These are phyloP conservation scores for Flaveria ramosissima DNA, from an alignment of 129 eudicot species.

Conservation along the genomic window DNA sequence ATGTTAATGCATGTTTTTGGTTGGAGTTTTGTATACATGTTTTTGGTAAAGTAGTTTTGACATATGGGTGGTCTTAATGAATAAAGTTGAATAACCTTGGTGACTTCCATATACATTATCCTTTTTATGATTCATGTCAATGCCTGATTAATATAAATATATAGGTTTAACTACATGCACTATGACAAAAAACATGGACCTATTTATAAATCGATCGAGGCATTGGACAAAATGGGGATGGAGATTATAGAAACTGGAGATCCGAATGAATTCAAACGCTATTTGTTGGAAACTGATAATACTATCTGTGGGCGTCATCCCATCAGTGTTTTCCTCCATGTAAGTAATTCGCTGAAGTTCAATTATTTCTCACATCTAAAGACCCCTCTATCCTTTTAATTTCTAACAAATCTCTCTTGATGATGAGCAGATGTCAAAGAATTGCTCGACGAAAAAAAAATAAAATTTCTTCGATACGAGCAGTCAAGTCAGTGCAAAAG, in stretches of 20 bases:
- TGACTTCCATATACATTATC: not conserved
- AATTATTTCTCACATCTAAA: too few relatives aligned
- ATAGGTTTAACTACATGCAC: constrained; percentile 78
- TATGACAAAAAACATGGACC: constrained; percentile 85
- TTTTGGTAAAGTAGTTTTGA: not conserved
- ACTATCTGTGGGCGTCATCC: constrained; percentile 99
- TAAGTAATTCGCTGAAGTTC: constrained; percentile 30
- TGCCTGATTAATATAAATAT: constrained; percentile 1
- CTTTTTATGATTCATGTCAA: not conserved
- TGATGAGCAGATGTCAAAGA: constrained; percentile 65
- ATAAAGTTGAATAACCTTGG: not conserved
- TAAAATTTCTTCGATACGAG: constrained; percentile 79
- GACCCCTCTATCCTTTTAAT: too few relatives aligned
- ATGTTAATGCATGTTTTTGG: too few relatives aligned
- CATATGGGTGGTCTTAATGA: not conserved
- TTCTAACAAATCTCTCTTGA: constrained; percentile 17
- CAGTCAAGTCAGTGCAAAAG: constrained; percentile 94
- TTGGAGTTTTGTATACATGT: not conserved
- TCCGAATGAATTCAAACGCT: constrained; percentile 72
- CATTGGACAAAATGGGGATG: constrained; percentile 91
- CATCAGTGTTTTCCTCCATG: constrained; percentile 88
- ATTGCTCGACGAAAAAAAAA: constrained; percentile 73
- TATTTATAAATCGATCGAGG: constrained; percentile 86
- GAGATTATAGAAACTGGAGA: constrained; percentile 90
- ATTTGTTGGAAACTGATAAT: constrained; percentile 75